phyloP scores from a whole-genome alignment of 768 basidiomycete species.

The Mycena albidolilacea region DNA sequence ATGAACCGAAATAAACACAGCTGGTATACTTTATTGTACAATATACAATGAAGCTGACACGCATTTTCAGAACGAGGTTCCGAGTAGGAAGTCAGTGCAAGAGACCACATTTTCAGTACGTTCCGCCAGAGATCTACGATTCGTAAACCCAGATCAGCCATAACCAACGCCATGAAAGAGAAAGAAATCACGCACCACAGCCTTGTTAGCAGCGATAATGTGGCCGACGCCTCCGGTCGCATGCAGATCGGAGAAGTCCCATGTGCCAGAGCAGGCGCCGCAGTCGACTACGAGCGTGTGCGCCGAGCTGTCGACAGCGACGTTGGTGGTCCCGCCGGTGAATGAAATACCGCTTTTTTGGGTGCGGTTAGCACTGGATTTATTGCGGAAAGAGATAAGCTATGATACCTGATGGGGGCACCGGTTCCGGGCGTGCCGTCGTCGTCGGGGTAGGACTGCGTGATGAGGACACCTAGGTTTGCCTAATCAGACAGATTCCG shows the following conservation, averaged over 20 bases:
- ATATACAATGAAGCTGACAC: no score
- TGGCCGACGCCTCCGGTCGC: slow-evolving; percentile 54
- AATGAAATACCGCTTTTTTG: slow-evolving; percentile 52
- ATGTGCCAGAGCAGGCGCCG: slow-evolving; percentile 57
- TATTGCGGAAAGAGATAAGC: slow-evolving; percentile 33
- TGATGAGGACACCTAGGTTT: slow-evolving; percentile 49
- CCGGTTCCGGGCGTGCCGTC: slow-evolving; percentile 62
- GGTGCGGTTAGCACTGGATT: neutral
- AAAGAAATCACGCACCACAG: slow-evolving; percentile 14
- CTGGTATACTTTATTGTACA: no score
- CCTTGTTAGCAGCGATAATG: slow-evolving; percentile 39
- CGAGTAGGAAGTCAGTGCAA: no score
- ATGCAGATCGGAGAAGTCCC: slow-evolving; percentile 60
- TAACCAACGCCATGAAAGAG: neutral
- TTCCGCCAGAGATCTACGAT: no score
- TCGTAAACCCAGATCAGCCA: no score
- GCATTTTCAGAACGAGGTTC: no score
- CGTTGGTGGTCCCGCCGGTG: slow-evolving; percentile 46
- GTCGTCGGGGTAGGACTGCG: slow-evolving; percentile 62
- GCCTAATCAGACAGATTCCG: neutral
- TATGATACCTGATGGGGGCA: slow-evolving; percentile 47
- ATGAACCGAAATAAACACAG: no score
- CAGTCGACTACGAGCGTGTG: slow-evolving; percentile 58
- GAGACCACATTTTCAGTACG: no score
- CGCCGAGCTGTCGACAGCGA: slow-evolving; percentile 53